Evolutionary conservation across 2,329 filamentous ascomycete species (phyloP), one percentile per base, ranked within the genome.

Genomic region (Colletotrichum musae): DNA sequence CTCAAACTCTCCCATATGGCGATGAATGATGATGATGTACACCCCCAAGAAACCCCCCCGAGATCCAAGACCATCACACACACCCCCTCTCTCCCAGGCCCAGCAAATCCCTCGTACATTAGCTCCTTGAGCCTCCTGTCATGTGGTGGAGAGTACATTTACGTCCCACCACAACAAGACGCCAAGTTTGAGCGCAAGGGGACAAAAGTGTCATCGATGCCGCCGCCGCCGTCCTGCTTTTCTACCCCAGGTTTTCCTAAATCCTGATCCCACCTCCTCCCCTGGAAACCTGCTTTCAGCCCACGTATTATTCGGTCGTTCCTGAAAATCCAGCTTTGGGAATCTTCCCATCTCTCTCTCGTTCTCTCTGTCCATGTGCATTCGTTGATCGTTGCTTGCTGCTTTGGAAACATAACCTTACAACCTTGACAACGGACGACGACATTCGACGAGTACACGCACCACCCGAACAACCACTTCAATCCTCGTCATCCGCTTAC

Each of bases 191-290:
- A 4, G 51, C 18, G n/a, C 24, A 24, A 56, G 26, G 43, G 21
- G 53, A 69, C 62, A 60, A 66, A 66, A 69, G 62, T 52, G 56
- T 45, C 51, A 32, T 57, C 56, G 16, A 56, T 57, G 45, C 62
- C 56, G 15, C 62, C 50, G 50, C 45, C 54, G 48, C 26, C 10
- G 45, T 50, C 43, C 43, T 28, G 43, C 45, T 60, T 48, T n/a
- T 51, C 45, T 68, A 60, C 66, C 66, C 62, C 66, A 41, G 66
- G 60, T 69, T 64, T 45, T 45, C 26, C 10, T 9, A 36, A 36
- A 36, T 36, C 32, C 32, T 36, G 32, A 36, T 3, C 32, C 32
- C 7, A 24, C 28, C 28, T 32, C 32, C 7, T 12, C 41, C 4
- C 57, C 65, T 18, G 32, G 24, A 36, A 59, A 50, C 48, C 18